Evolutionary conservation across 108 stramenopile species (phyloP).

Genomic region (Nannochloropsis gaditana): DNA sequence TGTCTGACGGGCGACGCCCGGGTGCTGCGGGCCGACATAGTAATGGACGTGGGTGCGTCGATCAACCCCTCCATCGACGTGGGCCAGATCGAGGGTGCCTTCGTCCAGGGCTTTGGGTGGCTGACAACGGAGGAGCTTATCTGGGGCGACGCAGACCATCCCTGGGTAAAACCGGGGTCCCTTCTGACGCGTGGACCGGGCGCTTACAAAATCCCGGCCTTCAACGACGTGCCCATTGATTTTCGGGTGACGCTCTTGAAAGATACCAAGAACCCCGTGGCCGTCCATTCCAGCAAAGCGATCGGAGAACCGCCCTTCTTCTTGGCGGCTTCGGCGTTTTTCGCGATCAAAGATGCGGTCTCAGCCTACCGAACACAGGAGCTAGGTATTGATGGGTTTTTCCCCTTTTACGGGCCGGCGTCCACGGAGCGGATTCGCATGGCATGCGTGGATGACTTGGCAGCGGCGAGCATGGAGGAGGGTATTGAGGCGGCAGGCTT

Average conservation of each 20-base stretch:
- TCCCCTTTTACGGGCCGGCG: not conserved
- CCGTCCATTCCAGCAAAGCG: conserved; percentile 87
- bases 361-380: not conserved
- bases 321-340: conserved; percentile 75
- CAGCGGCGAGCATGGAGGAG: conserved; percentile 14
- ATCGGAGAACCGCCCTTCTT: conserved; percentile 94
- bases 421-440: not conserved
- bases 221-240: conserved; percentile 82
- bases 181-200: conserved; percentile 83
- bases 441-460: not conserved
- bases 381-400: not conserved
- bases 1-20: conserved; percentile 75
- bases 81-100: conserved; percentile 93
- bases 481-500: not conserved
- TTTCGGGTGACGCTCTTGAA: conserved; percentile 79
- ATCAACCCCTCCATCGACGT: conserved; percentile 93
- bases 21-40: conserved; percentile 68
- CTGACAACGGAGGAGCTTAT: conserved; percentile 83
- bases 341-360: conserved; percentile 82
- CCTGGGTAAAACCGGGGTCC: conserved; percentile 75
- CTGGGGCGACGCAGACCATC: conserved; percentile 79
- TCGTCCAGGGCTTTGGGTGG: conserved; percentile 93
- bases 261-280: conserved; percentile 74
- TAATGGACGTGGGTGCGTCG: conserved; percentile 69
- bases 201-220: conserved; percentile 91